phyloP scores from a whole-genome alignment of 306 rosid species.

The Corylus americana region DNA sequence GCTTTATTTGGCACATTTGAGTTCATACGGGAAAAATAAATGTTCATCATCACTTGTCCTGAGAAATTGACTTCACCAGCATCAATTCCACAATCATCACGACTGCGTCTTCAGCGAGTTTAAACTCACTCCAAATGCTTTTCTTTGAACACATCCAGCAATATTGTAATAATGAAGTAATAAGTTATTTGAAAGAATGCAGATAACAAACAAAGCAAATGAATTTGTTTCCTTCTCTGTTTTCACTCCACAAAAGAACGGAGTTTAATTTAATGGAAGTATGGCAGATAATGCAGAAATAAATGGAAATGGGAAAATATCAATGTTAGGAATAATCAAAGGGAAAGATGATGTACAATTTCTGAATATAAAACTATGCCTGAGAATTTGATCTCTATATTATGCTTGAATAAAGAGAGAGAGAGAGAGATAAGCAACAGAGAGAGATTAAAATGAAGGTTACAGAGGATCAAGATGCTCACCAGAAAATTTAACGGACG shows the following conservation, averaged over 20 bases:
- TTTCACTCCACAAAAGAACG: background rate
- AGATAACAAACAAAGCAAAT: background rate
- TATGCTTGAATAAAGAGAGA: background rate
- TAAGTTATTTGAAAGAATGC: background rate
- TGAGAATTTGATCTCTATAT: background rate
- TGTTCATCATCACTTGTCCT: background rate
- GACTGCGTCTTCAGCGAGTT: background rate
- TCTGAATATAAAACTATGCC: background rate
- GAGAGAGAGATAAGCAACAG: background rate
- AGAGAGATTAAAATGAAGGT: background rate
- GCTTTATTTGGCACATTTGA: background rate
- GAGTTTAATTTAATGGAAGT: background rate
- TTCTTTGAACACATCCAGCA: background rate
- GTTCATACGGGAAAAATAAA: background rate
- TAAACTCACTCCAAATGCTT: background rate
- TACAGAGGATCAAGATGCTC: slow-evolving; percentile 11
- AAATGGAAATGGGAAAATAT: background rate
- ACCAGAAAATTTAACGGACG: slow-evolving; percentile 26
- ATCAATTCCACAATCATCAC: background rate
- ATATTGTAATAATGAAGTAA: too few species aligned
- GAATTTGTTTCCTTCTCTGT: background rate
- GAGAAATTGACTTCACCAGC: background rate
- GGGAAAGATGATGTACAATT: background rate
- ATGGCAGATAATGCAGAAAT: background rate
- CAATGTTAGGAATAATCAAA: background rate